Conservation (phyloP, 1,139 yeast species). For the Yamadazyma kanchanaburiensis region DNA sequence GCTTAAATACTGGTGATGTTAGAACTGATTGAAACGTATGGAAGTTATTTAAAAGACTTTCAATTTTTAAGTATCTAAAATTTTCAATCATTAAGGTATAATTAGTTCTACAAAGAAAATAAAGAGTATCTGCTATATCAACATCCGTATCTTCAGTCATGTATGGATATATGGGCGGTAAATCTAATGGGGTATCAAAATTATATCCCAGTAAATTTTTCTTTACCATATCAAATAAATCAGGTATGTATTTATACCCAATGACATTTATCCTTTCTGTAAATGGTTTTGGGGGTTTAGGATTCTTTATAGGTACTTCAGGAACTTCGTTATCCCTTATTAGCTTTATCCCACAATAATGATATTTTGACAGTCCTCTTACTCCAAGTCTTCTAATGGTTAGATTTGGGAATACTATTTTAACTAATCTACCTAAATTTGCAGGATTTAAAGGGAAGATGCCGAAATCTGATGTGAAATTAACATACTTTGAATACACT, state of each 20-base stretch:
- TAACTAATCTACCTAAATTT: constrained; percentile 79
- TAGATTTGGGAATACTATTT: constrained; percentile 67
- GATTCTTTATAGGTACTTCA: constrained; percentile 1
- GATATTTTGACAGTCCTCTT: constrained; percentile 87
- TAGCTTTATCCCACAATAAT: constrained; percentile 80
- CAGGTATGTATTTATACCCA: constrained; percentile 28
- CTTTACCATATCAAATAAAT: constrained; percentile 30
- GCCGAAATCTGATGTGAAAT: constrained; percentile 63
- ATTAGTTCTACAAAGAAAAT: constrained; percentile 59
- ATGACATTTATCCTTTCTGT: constrained; percentile 1
- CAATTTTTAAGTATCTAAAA: constrained; percentile 65
- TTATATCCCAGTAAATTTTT: constrained; percentile 17
- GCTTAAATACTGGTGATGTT: constrained; percentile 62
- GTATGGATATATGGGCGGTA: constrained; percentile 54
- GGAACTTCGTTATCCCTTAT: constrained; percentile 24
- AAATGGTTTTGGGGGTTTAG: background rate
- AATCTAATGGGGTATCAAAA: constrained; percentile 29
- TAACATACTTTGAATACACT: constrained; percentile 77
- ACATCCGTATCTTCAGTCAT: constrained; percentile 47
- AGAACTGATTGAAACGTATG: constrained; percentile 56
- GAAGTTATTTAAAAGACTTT: constrained; percentile 53
- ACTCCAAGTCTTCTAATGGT: constrained; percentile 84
- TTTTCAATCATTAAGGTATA: constrained; percentile 62
- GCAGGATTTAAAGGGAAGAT: constrained; percentile 82
- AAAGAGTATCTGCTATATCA: constrained; percentile 61